Base-by-base conservation (phyloP, 208 protist species). In the Leishmania tarentolae region DNA sequence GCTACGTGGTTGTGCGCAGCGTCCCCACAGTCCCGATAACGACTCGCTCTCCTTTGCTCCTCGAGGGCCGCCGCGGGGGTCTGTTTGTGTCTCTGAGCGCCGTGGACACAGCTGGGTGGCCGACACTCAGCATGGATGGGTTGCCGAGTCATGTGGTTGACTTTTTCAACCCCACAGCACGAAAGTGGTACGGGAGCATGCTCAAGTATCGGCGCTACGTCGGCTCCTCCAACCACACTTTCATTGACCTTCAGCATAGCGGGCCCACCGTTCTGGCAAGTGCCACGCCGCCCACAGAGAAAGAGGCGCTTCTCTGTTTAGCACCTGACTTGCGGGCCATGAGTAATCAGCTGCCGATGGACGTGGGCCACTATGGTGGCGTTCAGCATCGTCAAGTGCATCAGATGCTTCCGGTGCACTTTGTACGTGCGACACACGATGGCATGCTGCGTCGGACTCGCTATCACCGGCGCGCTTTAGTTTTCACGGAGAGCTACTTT, bases 201-300 rank as follows among this genome's bases (percentile, higher is more conserved):
- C 96, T 99, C 47, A 86, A 90, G 40, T 97, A 96, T 66, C 91
- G 96, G 50, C 89, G 90, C 44, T 99, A 99, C 81, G 52, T 88
- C 42, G 97, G 96, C 35, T 99, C 96, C 11, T 98, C 98, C 1
- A 83, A 87, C 52, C 91, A 90, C 80, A 90, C 99, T 13, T 98
- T 99, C 85, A 93, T 95, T 47, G 99, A 93, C 92, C 99, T 99
- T 79, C 98, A 99, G 86, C 99, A 99, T 95, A 99, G 99, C 78
- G 86, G 92, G 68, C 98, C 98, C 4, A 92, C 89, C 5, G 97
- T 99, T 1, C 65, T 68, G 44, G 61, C 71, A 6, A 56, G 57
- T 19, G 3, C 65, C 42, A 17, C 59, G 42, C 24, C n/a, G 6
- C 8, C n/a, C 44, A 11, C 31, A 97, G 97, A 4, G 61, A 28